These are phyloP conservation scores for Xenoacremonium recifei DNA, from an alignment of 2,329 filamentous ascomycete genomes.

Conservation along the genomic window DNA sequence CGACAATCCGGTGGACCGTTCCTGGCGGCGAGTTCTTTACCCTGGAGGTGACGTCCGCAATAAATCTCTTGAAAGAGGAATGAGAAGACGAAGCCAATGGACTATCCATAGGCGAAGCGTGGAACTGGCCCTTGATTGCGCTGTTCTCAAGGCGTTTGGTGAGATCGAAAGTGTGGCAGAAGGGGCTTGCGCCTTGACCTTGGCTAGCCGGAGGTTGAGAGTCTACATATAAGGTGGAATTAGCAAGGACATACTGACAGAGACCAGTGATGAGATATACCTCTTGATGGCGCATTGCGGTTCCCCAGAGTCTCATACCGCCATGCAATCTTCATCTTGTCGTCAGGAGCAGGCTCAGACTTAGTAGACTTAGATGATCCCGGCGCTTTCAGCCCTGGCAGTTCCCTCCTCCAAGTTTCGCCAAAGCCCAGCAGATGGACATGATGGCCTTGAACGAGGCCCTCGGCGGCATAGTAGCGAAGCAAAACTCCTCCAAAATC, in stretches of 20 bases:
- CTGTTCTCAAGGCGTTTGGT: conserved; percentile 58
- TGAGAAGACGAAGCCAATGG: conserved; percentile 20
- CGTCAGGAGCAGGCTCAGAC: conserved; percentile 44
- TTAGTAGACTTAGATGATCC: conserved; percentile 37
- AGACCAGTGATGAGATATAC: conserved; percentile 44
- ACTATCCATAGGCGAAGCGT: conserved; percentile 46
- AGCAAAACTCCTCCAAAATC: conserved; percentile 86
- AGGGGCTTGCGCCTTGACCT: conserved; percentile 35
- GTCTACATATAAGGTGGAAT: conserved; percentile 9
- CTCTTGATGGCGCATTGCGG: conserved; percentile 62
- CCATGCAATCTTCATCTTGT: conserved; percentile 99
- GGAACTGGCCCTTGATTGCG: conserved; percentile 49
- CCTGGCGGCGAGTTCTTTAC: conserved; percentile 57
- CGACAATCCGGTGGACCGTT: conserved; percentile 73
- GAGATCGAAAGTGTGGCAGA: conserved; percentile 74
- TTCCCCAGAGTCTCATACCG: conserved; percentile 82
- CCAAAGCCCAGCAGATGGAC: conserved; percentile 82
- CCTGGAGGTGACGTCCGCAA: conserved; percentile 55
- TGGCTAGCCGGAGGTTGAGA: conserved; percentile 17
- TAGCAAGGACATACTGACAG: not conserved
- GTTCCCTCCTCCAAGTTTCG: conserved; percentile 76
- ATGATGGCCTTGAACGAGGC: conserved; percentile 84
- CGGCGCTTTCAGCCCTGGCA: conserved; percentile 67
- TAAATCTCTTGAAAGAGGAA: conserved; percentile 56
- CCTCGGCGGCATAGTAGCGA: conserved; percentile 89